Evolutionary conservation across 225 moss, liverwort and hornwort genomes (phyloP).

Genomic region (Straminergon stramineum): DNA sequence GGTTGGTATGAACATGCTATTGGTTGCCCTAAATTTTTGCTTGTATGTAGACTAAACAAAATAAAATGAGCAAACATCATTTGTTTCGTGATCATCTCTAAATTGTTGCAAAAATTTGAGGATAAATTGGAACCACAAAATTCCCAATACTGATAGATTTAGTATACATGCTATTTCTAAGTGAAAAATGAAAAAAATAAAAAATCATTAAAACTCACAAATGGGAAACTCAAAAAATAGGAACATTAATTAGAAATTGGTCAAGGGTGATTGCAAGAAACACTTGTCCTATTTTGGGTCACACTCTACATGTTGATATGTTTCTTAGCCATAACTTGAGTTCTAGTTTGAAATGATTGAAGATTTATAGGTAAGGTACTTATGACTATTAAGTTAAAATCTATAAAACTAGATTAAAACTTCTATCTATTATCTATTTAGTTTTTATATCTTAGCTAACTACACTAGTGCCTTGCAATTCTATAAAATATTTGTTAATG

Average conservation of each 20-base stretch:
- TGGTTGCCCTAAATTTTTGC: background rate
- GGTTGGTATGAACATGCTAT: background rate
- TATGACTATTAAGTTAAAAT: no score
- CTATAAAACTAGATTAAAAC: background rate
- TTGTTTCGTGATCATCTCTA: background rate
- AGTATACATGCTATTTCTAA: background rate
- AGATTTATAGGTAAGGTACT: no score
- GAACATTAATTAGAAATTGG: background rate
- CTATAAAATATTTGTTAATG: background rate
- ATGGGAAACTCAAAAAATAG: no score
- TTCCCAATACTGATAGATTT: background rate
- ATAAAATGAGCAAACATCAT: background rate
- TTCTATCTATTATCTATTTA: background rate
- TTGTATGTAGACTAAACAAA: background rate
- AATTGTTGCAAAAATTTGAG: background rate
- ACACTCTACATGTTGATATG: no score
- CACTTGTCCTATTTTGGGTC: no score
- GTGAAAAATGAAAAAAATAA: background rate
- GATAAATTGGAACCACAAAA: background rate
- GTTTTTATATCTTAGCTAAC: fast-evolving
- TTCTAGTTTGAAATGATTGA: no score
- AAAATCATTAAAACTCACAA: background rate
- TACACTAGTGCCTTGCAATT: background rate
- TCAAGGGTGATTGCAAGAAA: no score
- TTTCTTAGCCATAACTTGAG: no score